Conservation (phyloP, 2,329 filamentous ascomycete species). For the Fusarium pseudograminearum region DNA sequence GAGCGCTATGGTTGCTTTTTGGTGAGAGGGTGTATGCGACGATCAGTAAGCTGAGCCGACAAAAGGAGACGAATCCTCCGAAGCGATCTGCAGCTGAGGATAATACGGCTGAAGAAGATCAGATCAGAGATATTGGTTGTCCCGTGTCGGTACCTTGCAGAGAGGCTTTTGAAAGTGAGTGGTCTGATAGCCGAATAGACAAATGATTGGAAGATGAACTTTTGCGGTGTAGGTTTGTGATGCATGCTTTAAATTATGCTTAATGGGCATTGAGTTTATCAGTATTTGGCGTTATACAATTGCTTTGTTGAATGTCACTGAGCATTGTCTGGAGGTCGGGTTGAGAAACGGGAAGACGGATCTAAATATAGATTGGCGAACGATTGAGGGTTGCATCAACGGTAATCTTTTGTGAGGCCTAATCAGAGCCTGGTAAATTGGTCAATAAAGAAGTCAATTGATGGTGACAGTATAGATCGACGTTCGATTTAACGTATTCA, state of each 20-base stretch:
- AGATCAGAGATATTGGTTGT: background rate
- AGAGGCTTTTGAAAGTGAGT: background rate
- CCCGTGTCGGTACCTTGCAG: slow-evolving; percentile 4
- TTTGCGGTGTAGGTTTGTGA: background rate
- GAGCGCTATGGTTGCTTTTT: background rate
- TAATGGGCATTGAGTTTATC: background rate
- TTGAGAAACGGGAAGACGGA: background rate
- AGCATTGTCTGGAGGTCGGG: background rate
- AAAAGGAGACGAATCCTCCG: background rate
- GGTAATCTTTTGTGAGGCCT: background rate
- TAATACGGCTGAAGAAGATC: background rate
- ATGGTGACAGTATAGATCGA: background rate
- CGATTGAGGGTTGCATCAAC: background rate
- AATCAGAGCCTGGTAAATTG: background rate
- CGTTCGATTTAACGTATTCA: background rate
- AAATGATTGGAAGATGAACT: background rate
- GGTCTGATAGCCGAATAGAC: background rate
- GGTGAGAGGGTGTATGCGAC: background rate
- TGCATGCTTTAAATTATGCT: slow-evolving; percentile 4
- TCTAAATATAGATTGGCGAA: background rate
- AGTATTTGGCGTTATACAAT: background rate
- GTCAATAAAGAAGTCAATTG: background rate
- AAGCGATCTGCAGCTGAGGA: background rate
- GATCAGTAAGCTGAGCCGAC: background rate
- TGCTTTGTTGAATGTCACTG: background rate